Conservation (phyloP, 139 green algal species). For the Coelastrella sp. region DNA sequence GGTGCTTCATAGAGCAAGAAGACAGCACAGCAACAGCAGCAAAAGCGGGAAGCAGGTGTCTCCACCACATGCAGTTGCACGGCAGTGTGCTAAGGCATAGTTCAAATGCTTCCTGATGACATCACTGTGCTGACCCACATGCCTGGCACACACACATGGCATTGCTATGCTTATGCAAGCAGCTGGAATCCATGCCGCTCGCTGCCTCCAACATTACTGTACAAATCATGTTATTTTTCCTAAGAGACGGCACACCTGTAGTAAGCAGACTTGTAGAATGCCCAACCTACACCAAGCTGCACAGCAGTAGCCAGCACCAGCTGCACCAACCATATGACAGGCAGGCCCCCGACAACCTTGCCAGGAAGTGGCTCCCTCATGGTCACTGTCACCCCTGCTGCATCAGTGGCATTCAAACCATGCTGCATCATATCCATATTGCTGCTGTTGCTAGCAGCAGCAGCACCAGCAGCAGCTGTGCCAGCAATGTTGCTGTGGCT, state of each 20-base stretch:
- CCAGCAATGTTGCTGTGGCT: background rate
- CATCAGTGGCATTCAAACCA: background rate
- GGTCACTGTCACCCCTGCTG: background rate
- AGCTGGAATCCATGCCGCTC: too few species aligned
- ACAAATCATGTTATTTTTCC: too few species aligned
- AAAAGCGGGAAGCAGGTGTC: background rate
- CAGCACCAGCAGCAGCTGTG: background rate
- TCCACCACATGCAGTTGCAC: too few species aligned
- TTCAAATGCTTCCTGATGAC: too few species aligned
- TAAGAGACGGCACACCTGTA: conserved; percentile 47
- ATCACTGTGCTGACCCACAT: too few species aligned
- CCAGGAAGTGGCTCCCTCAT: background rate
- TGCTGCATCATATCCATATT: too few species aligned
- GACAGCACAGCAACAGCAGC: background rate
- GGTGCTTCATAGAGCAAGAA: too few species aligned
- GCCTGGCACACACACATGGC: too few species aligned
- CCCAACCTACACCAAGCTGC: conserved; percentile 3
- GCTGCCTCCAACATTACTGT: too few species aligned
- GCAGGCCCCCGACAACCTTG: background rate
- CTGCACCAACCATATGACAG: background rate
- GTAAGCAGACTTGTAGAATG: conserved; percentile 62
- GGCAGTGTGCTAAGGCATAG: conserved; percentile 20
- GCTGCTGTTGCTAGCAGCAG: too few species aligned
- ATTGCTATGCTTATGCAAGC: too few species aligned
- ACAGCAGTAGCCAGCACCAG: conserved; percentile 22